Evolutionary conservation across 306 rosid species (phyloP), one percentile per base, ranked within the genome.

Genomic region (Prunus salicina): DNA sequence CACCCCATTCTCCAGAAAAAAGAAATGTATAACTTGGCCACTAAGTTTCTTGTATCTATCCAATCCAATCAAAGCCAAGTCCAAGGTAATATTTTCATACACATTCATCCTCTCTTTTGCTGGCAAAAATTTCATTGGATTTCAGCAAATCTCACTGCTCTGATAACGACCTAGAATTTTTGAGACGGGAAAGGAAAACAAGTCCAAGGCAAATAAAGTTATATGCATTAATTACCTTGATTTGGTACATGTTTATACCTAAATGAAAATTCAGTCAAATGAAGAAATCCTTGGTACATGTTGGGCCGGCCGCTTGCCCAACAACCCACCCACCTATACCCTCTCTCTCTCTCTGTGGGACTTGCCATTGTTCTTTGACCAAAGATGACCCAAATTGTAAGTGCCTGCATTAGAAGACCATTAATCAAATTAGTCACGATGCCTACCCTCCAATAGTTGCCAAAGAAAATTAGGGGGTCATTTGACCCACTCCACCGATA

Each of bases 341-440:
- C 38, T 6, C 38, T 32, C 38, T 32, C 38, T 61, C 66, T 27
- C 65, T 13, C n/a, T 5, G 10, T 60, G 2, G 45, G 43, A 62
- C 45, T 30, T 30, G 45, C 45, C 45, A 2, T 63, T 63, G 43
- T 63, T 63, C 1, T 18, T 61, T 74, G 49, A 74, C 78, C 78
- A 43, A 73, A 62, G 3, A 28, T 25, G 57, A 28, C 62, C 67
- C 30, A 12, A 28, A 49, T 12, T 19, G 12, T 34, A 20, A 53
- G 18, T 63, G 49, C n/a, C 20, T 74, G 45, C 32, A 45, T 61
- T 47, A 46, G 12, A 32, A 46, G n/a, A 32, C 65, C 28, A 60
- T 27, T 45, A 49, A 58, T 10, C 77, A 46, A 61, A 25, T 4
- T 68, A 24, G 19, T 41, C 9, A 60, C 34, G 32, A 60, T 28